These are phyloP conservation scores for Penicillium macrosclerotiorum DNA, from an alignment of 495 filamentous ascomycete genomes.

Conservation along the genomic window DNA sequence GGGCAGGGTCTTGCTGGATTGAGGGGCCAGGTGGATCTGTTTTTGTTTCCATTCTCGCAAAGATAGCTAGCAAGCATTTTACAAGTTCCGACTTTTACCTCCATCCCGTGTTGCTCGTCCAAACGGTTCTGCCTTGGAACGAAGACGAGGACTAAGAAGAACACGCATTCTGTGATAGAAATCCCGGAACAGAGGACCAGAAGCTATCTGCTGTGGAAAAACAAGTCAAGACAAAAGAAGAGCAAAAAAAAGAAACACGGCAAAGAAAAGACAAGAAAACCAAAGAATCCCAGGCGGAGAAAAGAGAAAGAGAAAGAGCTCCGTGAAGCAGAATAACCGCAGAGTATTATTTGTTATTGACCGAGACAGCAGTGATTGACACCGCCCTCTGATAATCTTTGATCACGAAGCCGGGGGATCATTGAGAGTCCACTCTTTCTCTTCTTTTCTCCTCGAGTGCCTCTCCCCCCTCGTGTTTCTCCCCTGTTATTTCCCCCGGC, in stretches of 20 bases:
- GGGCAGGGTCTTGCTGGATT: conserved; percentile 24
- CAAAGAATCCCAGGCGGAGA: no score
- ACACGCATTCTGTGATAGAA: conserved; percentile 31
- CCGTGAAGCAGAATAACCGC: no score
- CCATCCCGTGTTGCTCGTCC: conserved; percentile 40
- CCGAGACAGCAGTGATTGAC: no score
- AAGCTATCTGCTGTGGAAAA: conserved; percentile 5
- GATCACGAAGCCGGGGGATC: no score
- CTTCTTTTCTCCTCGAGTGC: background rate
- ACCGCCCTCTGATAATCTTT: no score
- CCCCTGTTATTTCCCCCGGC: conserved; percentile 25
- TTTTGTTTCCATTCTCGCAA: conserved; percentile 43
- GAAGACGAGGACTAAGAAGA: conserved; percentile 33
- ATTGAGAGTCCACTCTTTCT: no score
- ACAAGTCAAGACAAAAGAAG: conserved; percentile 14
- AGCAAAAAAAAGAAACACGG: conserved; percentile 17
- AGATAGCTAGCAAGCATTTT: conserved; percentile 54
- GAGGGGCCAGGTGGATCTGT: conserved; percentile 30
- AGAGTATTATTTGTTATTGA: no score
- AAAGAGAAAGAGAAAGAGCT: no score
- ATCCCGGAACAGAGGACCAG: conserved; percentile 12
- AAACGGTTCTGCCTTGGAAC: conserved; percentile 23
- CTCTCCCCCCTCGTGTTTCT: background rate
- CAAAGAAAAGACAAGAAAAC: conserved; percentile 12
- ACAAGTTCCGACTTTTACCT: conserved; percentile 47